Percentiles rank a stretch among this genome's conserved stretches.
Conservation (phyloP, 2,329 filamentous ascomycete species). For the Alternaria sp. region DNA sequence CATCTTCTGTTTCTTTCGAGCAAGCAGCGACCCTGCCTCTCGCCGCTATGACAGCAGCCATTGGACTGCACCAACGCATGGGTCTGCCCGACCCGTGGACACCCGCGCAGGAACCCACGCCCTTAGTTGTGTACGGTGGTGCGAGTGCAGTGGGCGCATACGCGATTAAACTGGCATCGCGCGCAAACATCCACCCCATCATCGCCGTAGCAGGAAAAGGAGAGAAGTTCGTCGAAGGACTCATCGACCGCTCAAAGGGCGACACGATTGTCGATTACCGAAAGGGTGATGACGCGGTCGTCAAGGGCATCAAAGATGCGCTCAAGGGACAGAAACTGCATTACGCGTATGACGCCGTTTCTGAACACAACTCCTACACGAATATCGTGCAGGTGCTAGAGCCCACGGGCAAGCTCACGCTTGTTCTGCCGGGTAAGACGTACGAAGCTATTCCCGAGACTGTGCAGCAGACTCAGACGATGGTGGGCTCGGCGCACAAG, state of each 20-base stretch:
- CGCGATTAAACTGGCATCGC: slow-evolving; percentile 49
- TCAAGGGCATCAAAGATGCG: slow-evolving; percentile 52
- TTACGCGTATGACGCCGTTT: slow-evolving; percentile 65
- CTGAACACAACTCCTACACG: slow-evolving; percentile 55
- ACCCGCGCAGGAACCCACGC: slow-evolving; percentile 24
- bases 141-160: slow-evolving; percentile 51
- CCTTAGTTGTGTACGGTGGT: slow-evolving; percentile 52
- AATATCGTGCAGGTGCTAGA: slow-evolving; percentile 51
- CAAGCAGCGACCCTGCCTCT: slow-evolving; percentile 56
- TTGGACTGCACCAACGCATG: slow-evolving; percentile 54
- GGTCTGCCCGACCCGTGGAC: slow-evolving; percentile 51
- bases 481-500: slow-evolving; percentile 40
- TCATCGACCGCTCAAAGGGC: slow-evolving; percentile 49
- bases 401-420: slow-evolving; percentile 39
- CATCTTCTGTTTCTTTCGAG: slow-evolving; percentile 58
- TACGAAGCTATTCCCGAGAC: slow-evolving; percentile 47
- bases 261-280: slow-evolving; percentile 61
- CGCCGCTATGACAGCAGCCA: slow-evolving; percentile 54
- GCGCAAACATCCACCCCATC: slow-evolving; percentile 51
- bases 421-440: slow-evolving; percentile 53
- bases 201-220: slow-evolving; percentile 52
- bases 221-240: slow-evolving; percentile 42
- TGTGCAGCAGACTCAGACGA: slow-evolving; percentile 49
- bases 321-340: slow-evolving; percentile 53
- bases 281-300: slow-evolving; percentile 55